Evolutionary conservation across 148 eudicot species (phyloP).

Genomic region (Rhododendron kiyosumense): DNA sequence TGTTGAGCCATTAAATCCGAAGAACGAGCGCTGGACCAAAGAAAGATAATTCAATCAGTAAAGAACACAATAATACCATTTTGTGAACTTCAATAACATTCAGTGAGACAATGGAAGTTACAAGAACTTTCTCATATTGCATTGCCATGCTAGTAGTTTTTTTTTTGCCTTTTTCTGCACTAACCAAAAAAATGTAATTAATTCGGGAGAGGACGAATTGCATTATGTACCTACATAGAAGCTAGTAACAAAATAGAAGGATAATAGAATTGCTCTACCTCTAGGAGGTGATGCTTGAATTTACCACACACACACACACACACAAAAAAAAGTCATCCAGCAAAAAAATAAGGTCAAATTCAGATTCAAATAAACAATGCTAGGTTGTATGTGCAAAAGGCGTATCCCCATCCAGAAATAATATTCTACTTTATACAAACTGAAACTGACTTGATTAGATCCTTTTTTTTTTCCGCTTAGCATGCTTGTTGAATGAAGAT

Average conservation of each 20-base stretch:
- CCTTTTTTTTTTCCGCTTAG: not conserved
- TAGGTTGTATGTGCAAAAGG: not conserved
- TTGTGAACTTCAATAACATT: not conserved
- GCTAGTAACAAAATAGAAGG: not conserved
- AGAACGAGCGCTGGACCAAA: constrained; percentile 54
- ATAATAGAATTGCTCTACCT: not conserved
- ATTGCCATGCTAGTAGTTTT: not conserved
- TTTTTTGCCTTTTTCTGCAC: not conserved
- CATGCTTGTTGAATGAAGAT: not conserved
- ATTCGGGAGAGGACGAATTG: not conserved
- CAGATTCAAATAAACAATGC: not conserved
- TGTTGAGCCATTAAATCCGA: constrained; percentile 86
- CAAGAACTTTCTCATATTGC: not conserved
- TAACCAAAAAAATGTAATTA: not conserved
- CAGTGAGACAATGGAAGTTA: not conserved
- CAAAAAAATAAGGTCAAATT: not conserved
- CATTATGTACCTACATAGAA: not conserved
- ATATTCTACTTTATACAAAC: not conserved
- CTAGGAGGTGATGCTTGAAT: not conserved
- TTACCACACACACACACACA: no score
- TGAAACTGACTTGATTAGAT: not conserved
- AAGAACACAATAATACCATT: not conserved
- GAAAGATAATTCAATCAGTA: not conserved
- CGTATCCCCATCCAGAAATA: not conserved
- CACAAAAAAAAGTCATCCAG: not conserved